A percentile compares a stretch with the other conserved stretches of the same genome.
phyloP scores from a whole-genome alignment of 2,329 filamentous ascomycete species.

The Microsporum ferrugineum region DNA sequence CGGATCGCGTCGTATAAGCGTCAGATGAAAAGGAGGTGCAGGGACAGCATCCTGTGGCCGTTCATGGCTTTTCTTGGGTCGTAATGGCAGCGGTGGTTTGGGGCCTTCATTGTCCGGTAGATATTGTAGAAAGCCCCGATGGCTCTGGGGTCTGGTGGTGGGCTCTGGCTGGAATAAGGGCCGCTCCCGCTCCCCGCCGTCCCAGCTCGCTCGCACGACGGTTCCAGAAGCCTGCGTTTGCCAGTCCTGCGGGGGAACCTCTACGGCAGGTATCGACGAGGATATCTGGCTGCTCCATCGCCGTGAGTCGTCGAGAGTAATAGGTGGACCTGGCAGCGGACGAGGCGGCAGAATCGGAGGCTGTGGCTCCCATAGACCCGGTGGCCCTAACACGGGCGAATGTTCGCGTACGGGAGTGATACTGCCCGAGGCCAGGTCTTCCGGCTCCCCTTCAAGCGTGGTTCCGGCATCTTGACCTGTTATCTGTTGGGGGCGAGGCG shows the following conservation, averaged over 20 bases:
- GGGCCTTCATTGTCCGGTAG: neutral
- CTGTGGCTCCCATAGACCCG: neutral
- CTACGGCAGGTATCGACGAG: neutral
- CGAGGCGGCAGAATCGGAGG: conserved; percentile 6
- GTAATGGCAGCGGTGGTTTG: neutral
- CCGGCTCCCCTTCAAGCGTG: neutral
- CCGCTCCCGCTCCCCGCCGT: neutral
- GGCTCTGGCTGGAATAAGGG: neutral
- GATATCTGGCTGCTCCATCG: conserved; percentile 5
- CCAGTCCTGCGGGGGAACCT: neutral
- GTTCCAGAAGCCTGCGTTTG: neutral
- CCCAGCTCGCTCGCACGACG: conserved; percentile 6
- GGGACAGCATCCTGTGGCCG: neutral
- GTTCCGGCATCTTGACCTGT: neutral
- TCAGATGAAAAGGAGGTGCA: conserved; percentile 30
- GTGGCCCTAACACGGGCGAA: neutral
- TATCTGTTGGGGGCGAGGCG: neutral
- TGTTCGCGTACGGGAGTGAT: neutral
- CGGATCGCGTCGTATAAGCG: conserved; percentile 63
- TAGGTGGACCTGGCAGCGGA: conserved; percentile 2
- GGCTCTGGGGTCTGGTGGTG: neutral
- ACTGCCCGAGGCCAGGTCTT: neutral
- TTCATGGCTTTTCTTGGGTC: conserved; percentile 7
- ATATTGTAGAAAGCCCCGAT: neutral
- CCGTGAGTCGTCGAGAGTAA: neutral